Evolutionary conservation across 1,284 basidiomycete genomes (phyloP).

Genomic region (Schizophyllum commune): DNA sequence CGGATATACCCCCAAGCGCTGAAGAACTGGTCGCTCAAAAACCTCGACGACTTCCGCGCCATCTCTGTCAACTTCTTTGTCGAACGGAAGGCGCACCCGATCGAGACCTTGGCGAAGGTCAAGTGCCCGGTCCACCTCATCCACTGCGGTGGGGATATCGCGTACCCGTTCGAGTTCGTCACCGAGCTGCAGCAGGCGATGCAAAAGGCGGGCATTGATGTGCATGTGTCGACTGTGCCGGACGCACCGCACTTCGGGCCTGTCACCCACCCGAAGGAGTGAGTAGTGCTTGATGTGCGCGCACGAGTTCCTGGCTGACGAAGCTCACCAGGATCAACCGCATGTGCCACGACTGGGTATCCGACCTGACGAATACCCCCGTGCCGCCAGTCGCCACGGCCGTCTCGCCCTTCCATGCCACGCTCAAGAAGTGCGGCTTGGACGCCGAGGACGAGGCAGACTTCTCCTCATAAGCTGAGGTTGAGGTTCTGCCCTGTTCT

Average conservation of each 20-base stretch:
- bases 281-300: not conserved
- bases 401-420: constrained; percentile 12
- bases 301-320: not conserved
- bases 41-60: constrained; percentile 21
- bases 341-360: constrained; percentile 6
- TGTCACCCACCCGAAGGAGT: constrained; percentile 15
- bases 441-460: constrained; percentile 10
- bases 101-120: constrained; percentile 19
- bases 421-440: constrained; percentile 12
- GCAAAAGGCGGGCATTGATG: constrained; percentile 17
- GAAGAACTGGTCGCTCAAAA: constrained; percentile 20
- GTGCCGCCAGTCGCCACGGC: constrained; percentile 5
- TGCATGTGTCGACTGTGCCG: constrained; percentile 14
- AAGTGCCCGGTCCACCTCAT: constrained; percentile 19
- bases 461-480: not conserved
- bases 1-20: constrained; percentile 17
- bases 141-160: constrained; percentile 20
- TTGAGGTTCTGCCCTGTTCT: no score
- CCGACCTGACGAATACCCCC: constrained; percentile 8
- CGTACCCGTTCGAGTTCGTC: constrained; percentile 18
- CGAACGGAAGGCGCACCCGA: constrained; percentile 21
- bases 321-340: constrained; percentile 6
- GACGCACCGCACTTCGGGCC: constrained; percentile 19
- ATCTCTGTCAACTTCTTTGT: constrained; percentile 27
- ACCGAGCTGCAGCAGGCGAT: constrained; percentile 16